Conservation (phyloP, 805 yeast species). For the Metschnikowia drakensbergensis region DNA sequence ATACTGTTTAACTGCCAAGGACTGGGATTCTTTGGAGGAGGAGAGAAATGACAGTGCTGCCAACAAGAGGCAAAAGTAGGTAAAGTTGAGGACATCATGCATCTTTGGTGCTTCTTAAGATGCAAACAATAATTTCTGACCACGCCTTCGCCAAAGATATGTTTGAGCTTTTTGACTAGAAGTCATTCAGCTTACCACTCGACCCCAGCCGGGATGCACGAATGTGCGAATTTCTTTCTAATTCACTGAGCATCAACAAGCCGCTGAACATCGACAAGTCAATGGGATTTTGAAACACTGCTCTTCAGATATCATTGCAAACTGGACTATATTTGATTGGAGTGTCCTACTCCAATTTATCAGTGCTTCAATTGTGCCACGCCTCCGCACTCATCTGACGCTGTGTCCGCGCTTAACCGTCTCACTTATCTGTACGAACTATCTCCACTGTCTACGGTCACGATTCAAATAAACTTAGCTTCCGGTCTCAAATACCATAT, state of each 20-base stretch:
- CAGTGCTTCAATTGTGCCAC: too few species aligned
- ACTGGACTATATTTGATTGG: background rate
- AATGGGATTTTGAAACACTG: too few species aligned
- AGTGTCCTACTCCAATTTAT: background rate
- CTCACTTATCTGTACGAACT: background rate
- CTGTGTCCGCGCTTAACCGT: background rate
- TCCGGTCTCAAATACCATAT: too few species aligned
- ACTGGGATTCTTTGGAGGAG: constrained; percentile 50
- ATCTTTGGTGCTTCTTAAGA: too few species aligned
- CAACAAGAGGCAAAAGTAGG: constrained; percentile 11
- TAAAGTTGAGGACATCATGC: too few species aligned
- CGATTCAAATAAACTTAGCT: too few species aligned
- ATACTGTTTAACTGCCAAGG: constrained; percentile 83
- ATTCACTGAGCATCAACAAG: too few species aligned
- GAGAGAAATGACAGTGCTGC: constrained; percentile 18
- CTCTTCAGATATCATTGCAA: too few species aligned
- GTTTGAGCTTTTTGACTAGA: background rate
- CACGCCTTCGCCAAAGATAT: too few species aligned
- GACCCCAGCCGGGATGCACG: background rate
- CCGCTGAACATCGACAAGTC: too few species aligned
- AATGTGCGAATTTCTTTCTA: background rate
- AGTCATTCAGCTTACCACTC: background rate
- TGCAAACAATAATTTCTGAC: too few species aligned
- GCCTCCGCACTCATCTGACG: too few species aligned
- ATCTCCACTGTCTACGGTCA: background rate